A percentile compares a stretch with the other conserved stretches of the same genome.
These are phyloP conservation scores for Ilyonectria sp. DNA, from an alignment of 2,329 filamentous ascomycete species.

Conservation along the genomic window DNA sequence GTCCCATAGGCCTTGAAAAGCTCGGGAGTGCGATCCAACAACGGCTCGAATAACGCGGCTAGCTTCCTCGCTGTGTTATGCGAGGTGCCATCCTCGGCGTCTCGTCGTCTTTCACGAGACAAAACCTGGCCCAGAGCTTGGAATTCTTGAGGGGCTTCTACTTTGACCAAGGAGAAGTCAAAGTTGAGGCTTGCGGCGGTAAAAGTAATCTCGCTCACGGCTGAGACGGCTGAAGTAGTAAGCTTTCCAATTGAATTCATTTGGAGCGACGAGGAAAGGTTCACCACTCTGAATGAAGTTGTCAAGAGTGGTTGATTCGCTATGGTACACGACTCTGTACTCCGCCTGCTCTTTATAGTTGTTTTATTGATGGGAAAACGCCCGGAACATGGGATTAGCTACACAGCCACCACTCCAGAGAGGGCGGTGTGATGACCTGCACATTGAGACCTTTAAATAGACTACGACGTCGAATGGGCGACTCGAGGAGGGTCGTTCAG, in stretches of 20 bases:
- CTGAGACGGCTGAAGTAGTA: background rate
- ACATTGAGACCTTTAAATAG: too few relatives aligned
- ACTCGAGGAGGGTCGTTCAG: too few relatives aligned
- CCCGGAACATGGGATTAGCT: too few relatives aligned
- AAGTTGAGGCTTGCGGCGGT: slow-evolving; percentile 52
- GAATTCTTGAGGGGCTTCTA: slow-evolving; percentile 58
- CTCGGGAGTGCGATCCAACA: slow-evolving; percentile 46
- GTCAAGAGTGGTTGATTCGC: too few relatives aligned
- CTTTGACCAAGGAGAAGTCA: slow-evolving; percentile 59
- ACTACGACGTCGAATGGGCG: too few relatives aligned
- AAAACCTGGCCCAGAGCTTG: slow-evolving; percentile 49
- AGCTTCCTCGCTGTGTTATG: slow-evolving; percentile 58
- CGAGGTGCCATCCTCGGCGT: slow-evolving; percentile 55
- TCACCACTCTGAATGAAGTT: too few relatives aligned
- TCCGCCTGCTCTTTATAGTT: too few relatives aligned
- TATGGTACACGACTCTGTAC: too few relatives aligned
- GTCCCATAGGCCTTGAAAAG: slow-evolving; percentile 54
- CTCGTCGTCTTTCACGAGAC: slow-evolving; percentile 46
- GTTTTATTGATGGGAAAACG: too few relatives aligned
- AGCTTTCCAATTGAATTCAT: background rate
- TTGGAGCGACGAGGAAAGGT: too few relatives aligned
- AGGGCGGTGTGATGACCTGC: too few relatives aligned
- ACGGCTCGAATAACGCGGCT: slow-evolving; percentile 55
- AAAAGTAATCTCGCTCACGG: slow-evolving; percentile 14
- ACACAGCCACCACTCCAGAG: too few relatives aligned